These are phyloP conservation scores for Gossypium laxum DNA, from an alignment of 441 rosid species.

Conservation along the genomic window DNA sequence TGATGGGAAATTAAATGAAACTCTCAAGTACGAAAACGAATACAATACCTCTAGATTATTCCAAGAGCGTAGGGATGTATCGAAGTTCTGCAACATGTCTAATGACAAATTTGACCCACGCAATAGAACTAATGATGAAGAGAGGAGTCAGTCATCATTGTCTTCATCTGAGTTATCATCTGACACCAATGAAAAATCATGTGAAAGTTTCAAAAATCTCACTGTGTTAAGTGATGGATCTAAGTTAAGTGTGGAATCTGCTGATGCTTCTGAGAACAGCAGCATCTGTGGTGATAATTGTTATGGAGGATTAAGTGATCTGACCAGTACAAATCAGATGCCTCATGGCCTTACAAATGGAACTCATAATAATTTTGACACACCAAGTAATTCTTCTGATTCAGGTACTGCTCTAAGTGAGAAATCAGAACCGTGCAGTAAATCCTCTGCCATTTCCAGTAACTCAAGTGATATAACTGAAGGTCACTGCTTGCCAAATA, in stretches of 20 bases:
- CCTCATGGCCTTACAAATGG: constrained; percentile 32
- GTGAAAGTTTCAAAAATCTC: constrained; percentile 18
- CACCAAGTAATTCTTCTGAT: constrained; percentile 31
- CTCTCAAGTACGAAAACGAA: constrained; percentile 22
- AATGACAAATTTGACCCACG: constrained; percentile 15
- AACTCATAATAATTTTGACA: constrained; percentile 22
- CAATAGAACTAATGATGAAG: constrained; percentile 23
- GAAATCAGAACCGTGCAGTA: constrained; percentile 33
- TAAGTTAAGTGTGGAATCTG: constrained; percentile 18
- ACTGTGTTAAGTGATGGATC: constrained; percentile 21
- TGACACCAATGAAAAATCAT: constrained; percentile 29
- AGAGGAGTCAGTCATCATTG: constrained; percentile 18
- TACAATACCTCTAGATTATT: constrained; percentile 22
- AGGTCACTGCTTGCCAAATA: constrained; percentile 27
- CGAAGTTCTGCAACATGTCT: constrained; percentile 22
- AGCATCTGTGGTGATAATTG: constrained; percentile 23
- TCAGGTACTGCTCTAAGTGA: constrained; percentile 24
- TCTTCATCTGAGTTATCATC: constrained; percentile 29
- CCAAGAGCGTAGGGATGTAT: constrained; percentile 20
- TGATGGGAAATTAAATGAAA: constrained; percentile 31
- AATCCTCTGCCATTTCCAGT: constrained; percentile 28
- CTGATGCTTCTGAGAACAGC: constrained; percentile 28
- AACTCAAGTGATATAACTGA: constrained; percentile 39
- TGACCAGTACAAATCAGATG: constrained; percentile 31
- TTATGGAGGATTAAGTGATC: constrained; percentile 19